A percentile compares a stretch with the other conserved stretches of the same genome.
Evolutionary conservation across 371 early-diverging fungal species (phyloP).

Genomic region (Mortierella sp.): DNA sequence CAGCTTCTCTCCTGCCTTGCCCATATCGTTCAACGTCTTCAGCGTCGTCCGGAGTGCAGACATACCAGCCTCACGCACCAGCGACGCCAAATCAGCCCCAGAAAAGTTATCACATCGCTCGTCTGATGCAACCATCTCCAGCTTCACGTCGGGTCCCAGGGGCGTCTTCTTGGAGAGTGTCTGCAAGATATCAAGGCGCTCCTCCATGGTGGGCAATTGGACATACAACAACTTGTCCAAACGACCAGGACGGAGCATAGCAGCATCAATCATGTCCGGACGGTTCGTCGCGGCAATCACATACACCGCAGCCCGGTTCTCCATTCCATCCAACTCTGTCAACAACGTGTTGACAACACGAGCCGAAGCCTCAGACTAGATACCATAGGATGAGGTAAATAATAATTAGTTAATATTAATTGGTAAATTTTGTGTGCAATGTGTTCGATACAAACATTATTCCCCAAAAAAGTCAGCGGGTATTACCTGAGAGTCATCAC

Average conservation of each 20-base stretch:
- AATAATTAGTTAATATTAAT: neutral
- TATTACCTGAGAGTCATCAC: slow-evolving; percentile 83
- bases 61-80: slow-evolving; percentile 93
- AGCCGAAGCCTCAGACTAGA: slow-evolving; percentile 88
- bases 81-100: slow-evolving; percentile 96
- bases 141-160: slow-evolving; percentile 74
- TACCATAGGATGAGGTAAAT: too few relatives aligned
- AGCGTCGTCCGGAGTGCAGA: slow-evolving; percentile 81
- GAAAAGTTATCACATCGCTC: slow-evolving; percentile 76
- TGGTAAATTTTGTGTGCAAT: slow-evolving; percentile 20
- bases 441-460: slow-evolving; percentile 26
- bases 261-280: slow-evolving; percentile 99
- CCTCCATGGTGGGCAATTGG: slow-evolving; percentile 87
- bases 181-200: slow-evolving; percentile 91
- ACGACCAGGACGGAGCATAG: slow-evolving; percentile 99
- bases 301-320: slow-evolving; percentile 92
- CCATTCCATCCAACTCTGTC: slow-evolving; percentile 98
- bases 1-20: slow-evolving; percentile 53
- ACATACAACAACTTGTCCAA: slow-evolving; percentile 98
- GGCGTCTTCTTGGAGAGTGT: slow-evolving; percentile 90
- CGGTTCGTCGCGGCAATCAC: slow-evolving; percentile 99
- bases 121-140: slow-evolving; percentile 83
- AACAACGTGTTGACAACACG: slow-evolving; percentile 99
- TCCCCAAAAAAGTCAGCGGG: slow-evolving; percentile 22
- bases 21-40: slow-evolving; percentile 45